These are phyloP conservation scores for Paraleonurus japonicus DNA, from an alignment of 257 asterid species.

Conservation along the genomic window DNA sequence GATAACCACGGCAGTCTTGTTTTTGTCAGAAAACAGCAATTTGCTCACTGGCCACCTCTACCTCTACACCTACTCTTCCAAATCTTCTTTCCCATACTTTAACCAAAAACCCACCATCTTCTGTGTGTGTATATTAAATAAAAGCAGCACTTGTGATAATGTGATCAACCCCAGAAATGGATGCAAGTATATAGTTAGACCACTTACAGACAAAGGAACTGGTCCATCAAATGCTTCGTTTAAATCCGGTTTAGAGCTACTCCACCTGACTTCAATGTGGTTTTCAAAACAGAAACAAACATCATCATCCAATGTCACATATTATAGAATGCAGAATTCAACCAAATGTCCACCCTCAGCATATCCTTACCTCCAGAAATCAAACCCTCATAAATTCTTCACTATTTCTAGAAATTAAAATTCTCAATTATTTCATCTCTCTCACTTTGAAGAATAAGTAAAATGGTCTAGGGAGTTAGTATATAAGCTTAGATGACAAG, in stretches of 20 bases:
- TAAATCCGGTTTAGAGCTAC: slow-evolving; percentile 7
- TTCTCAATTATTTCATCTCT: neutral
- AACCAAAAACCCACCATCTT: slow-evolving; percentile 31
- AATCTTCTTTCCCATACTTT: slow-evolving; percentile 25
- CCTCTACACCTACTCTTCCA: no score
- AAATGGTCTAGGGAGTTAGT: neutral
- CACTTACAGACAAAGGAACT: slow-evolving; percentile 35
- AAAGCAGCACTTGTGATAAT: neutral
- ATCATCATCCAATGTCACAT: neutral
- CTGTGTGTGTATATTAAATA: slow-evolving; percentile 4
- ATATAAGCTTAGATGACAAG: neutral
- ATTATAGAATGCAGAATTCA: neutral
- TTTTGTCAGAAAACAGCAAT: neutral
- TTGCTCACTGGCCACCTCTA: neutral
- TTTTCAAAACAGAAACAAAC: neutral
- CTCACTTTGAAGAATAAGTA: neutral
- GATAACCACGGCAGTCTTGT: neutral
- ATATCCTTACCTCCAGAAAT: neutral
- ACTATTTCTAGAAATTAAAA: neutral
- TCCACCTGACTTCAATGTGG: slow-evolving; percentile 11
- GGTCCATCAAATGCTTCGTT: slow-evolving; percentile 16
- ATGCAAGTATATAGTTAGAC: neutral
- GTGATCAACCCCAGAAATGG: neutral
- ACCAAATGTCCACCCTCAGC: neutral
- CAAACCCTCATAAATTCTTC: no score